Evolutionary conservation across 2,329 filamentous ascomycete genomes (phyloP).

Genomic region (Tothia fuscella): DNA sequence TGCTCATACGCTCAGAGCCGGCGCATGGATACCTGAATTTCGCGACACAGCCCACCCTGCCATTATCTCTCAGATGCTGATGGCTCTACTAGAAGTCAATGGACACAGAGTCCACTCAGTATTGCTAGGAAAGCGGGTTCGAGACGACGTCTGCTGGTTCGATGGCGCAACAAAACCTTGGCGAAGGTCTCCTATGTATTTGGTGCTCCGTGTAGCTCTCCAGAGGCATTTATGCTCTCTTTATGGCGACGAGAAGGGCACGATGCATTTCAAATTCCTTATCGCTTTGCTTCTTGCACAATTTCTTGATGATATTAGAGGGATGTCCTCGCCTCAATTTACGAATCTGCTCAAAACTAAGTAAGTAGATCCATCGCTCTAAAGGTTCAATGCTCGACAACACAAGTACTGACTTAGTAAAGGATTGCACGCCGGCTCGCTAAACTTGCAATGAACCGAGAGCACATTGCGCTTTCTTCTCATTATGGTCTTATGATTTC

Average conservation of each 20-base stretch:
- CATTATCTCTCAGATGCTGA: conserved; percentile 47
- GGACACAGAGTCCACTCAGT: conserved; percentile 29
- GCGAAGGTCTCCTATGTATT: conserved; percentile 51
- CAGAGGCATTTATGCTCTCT: conserved; percentile 38
- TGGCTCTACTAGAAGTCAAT: conserved; percentile 45
- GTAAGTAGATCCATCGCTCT: too few relatives aligned
- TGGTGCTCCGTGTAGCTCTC: conserved; percentile 47
- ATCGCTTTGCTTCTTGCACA: conserved; percentile 37
- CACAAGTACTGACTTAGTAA: too few relatives aligned
- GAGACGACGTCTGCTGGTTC: conserved; percentile 48
- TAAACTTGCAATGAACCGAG: conserved; percentile 40
- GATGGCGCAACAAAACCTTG: conserved; percentile 40
- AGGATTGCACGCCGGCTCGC: conserved; percentile 46
- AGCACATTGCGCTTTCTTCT: conserved; percentile 12
- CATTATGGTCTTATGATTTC: too few relatives aligned
- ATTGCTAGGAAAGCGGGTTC: conserved; percentile 43
- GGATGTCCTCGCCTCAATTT: too few relatives aligned
- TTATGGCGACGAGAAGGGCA: conserved; percentile 31
- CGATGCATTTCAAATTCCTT: conserved; percentile 44
- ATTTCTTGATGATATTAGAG: too few relatives aligned
- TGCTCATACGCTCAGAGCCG: conserved; percentile 41
- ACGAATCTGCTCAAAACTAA: conserved; percentile 41
- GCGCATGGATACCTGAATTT: conserved; percentile 35
- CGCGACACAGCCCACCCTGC: conserved; percentile 47
- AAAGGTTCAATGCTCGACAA: too few relatives aligned